Base-by-base conservation (phyloP, 257 asterid species). In the Fraxinus pennsylvanica region DNA sequence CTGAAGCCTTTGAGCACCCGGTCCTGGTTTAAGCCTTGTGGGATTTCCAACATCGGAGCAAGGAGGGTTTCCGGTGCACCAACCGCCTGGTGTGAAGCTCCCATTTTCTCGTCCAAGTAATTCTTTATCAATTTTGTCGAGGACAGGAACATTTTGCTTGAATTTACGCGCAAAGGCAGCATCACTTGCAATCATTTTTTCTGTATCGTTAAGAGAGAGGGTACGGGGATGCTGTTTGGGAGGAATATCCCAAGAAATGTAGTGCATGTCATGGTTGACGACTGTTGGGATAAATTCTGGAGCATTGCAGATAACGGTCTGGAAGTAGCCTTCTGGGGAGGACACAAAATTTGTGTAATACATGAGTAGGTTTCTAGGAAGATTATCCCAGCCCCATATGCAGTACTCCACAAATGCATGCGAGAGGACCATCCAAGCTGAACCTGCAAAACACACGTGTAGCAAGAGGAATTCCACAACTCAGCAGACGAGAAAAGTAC, bases 331-430 rank as follows among this genome's bases (percentile, higher is more conserved):
- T 83, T 95, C 98, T 0, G 99, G 98, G 29, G 99, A 87, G 71
- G 99, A 95, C 4, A 93, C 91, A 19, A 95, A 95, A 83, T 93
- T 95, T 1, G 99, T 27, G 88, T 95, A 93, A 79, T 95, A 95
- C 98, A 95, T 95, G 74, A 95, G 97, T 2, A 95, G 87, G 72
- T 90, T 92, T 82, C 99, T 84, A 2, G 99, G 99, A 59, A 95
- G 96, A 84, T 93, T 95, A 71, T 95, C 99, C 93, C 97, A 95
- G 47, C 99, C 99, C 98, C 94, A 89, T 70, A 95, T 81, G 86
- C 90, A 83, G 89, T 92, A 91, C 79, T 95, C 97, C 2, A 91
- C 91, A 36, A 91, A 93, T 14, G 93, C 87, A 1, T 97, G 94
- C 3, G 99, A 95, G 72, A 93, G 82, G 76, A 95, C 81, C 96